Evolutionary conservation across 305 asterid species (phyloP), one percentile per base, ranked within the genome.

Genomic region (Solanum hybrid): DNA sequence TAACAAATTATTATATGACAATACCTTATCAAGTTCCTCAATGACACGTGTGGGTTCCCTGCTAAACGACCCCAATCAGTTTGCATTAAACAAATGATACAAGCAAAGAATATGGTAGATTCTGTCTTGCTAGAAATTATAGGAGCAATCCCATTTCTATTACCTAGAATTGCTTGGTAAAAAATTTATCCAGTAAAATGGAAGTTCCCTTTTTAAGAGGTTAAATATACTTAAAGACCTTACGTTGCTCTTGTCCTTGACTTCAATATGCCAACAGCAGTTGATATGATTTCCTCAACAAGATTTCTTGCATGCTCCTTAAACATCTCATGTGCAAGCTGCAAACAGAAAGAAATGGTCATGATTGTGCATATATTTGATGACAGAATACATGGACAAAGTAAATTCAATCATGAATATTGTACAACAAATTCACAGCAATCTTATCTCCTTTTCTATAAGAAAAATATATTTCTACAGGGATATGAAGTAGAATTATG

Each of bases 321-420:
- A 92, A 98, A 96, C 97, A 95, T 94, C 90, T 94, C 98, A 89
- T 91, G 98, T 89, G 99, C 98, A 91, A 97, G 96, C 99, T 98
- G 93, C 91, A 93, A 85, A 89, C 70, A 79, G 65, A 70, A 89
- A 80, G 70, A 91, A 32, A 90, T 70, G n/a, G 32, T 86, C 73
- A 80, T 68, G 78, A 79, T 83, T 88, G 86, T 10, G 80, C 90
- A 89, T 75, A 68, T 65, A 86, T 37, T 89, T 39, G 51, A 86
- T 86, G 78, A 86, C 45, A n/a, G 14, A 86, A 86, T 61, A 86
- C 33, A 61, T 51, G 78, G 78, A 61, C 31, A 57, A 32, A 86
- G 51, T 32, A 86, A 57, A 86, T 61, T 86, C 32, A 33, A 61
- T 86, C 78, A 57, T 61, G 88, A 61, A 86, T 61, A 32, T 22